Evolutionary conservation across 2,329 filamentous ascomycete genomes (phyloP), one percentile per base, ranked within the genome.

Genomic region (Trichoderma sp.): DNA sequence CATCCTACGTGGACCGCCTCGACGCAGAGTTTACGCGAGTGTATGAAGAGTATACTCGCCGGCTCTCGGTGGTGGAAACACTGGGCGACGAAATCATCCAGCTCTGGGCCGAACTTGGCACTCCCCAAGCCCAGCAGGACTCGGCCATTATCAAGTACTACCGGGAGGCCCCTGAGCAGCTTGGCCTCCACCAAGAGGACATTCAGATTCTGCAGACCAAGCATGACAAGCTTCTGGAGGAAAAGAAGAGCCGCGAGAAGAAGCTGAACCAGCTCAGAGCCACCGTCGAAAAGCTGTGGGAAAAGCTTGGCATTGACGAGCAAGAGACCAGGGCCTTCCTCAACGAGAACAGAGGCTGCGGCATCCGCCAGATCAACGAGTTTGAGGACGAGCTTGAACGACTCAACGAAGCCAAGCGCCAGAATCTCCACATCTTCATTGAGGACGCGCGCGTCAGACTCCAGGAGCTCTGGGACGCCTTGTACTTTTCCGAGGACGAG

Each of bases 401-500:
- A 55, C 80, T 99, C 55, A 95, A 96, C 70, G 93, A 98, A 76
- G 84, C 98, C 66, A 99, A 99, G 82, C 85, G 90, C 71, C 92
- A 99, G 75, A 97, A 99, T 72, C 83, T 99, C 68, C 93, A 97
- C 74, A 79, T 98, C 5, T 99, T 99, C 72, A 92, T 99, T 12
- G 95, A 98, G 75, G 95, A 99, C 79, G 90, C 94, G 21, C 87
- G 96, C 47, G 91, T 88, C 78, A 92, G 91, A 74, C 84, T 99
- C 12, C 94, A 98, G 76, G 93, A 96, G 73, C 86, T 99, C 0
- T 99, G 96, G 95, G 95, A 99, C 74, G 83, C 87, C 0, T 81
- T 99, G 1, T 98, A 95, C 80, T 93, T 96, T 74, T 97, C 92
- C 0, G 95, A 99, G 75, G 95, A 99, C 73, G 95, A 99, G 79